Evolutionary conservation across 805 yeast genomes (phyloP), one percentile per base, ranked within the genome.

Genomic region (Lachancea sp.): DNA sequence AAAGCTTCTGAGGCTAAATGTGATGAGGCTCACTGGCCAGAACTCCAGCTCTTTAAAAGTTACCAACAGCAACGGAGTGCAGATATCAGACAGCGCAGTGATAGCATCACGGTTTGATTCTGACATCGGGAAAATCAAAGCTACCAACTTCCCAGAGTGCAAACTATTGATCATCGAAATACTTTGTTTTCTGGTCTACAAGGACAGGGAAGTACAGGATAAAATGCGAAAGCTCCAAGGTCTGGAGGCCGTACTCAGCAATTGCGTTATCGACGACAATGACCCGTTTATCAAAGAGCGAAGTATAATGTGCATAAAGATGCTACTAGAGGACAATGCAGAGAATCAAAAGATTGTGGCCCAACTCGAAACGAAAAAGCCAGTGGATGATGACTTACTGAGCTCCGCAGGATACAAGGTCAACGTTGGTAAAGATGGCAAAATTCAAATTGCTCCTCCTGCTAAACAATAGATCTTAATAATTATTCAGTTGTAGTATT

Each of bases 281-380:
- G 95, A 93, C 60, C 98, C 97, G 0, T 91, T 74, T 48, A 82
- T 85, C 46, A 83, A 87, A 52, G 99, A 91, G 58, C 69, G 91
- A 48, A 75, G 95, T 1, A 85, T 93, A 29, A 66, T 91, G 6
- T 87, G 96, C 57, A 60, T 93, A 25, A 77, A 82, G 55, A 81
- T 80, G 49, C 63, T 89, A 27, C 64, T 91, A 13, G 75, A 77
- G 19, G 71, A 75, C 9, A 93, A 93, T 55, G 56, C 52, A 3
- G 71, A 68, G 38, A 93, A 91, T 60, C 97, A 91, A 63, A 70
- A 74, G 1, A 79, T 89, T 59, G 89, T 91, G 0, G 80, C 85
- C 0, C 65, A 73, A 31, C 62, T 91, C 47, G 97, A 91, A 59
- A 95, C 96, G 0, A 71, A 77, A 47, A 75, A 80, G 36, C 74